A percentile compares a stretch with the other conserved stretches of the same genome.
Evolutionary conservation across 2,329 filamentous ascomycete genomes (phyloP).

Genomic region (Clonostachys chloroleuca): DNA sequence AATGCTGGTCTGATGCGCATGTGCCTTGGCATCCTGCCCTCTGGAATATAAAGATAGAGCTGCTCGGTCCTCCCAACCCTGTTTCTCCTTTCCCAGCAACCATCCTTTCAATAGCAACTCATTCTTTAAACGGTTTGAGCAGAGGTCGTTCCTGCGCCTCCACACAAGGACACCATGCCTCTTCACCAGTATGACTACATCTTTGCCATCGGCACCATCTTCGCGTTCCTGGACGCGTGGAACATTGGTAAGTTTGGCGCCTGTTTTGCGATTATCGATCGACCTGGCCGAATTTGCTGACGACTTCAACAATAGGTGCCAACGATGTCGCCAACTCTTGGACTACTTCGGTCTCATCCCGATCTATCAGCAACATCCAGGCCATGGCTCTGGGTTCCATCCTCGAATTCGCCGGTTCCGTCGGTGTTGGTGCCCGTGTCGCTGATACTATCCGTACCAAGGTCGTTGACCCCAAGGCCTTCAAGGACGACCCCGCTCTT

Average conservation of each 20-base stretch:
- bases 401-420: slow-evolving; percentile 37
- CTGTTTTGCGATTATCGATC: neutral
- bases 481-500: slow-evolving; percentile 34
- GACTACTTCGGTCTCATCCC: slow-evolving; percentile 38
- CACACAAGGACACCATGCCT: slow-evolving; percentile 1
- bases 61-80: no score
- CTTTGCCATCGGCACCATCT: slow-evolving; percentile 50
- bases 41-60: no score
- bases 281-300: neutral
- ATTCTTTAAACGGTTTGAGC: no score
- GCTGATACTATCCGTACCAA: slow-evolving; percentile 41
- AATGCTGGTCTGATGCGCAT: no score
- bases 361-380: slow-evolving; percentile 39
- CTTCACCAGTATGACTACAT: slow-evolving; percentile 50
- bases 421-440: slow-evolving; percentile 27
- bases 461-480: slow-evolving; percentile 37
- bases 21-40: no score
- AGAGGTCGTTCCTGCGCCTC: no score
- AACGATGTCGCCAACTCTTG: slow-evolving; percentile 46
- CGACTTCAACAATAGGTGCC: slow-evolving; percentile 23
- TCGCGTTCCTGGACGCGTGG: slow-evolving; percentile 54
- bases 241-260: slow-evolving; percentile 42
- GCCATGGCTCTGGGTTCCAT: slow-evolving; percentile 35
- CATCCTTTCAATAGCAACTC: no score
- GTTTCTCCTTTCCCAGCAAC: no score